Evolutionary conservation across 1,284 basidiomycete genomes (phyloP), one percentile per base, ranked within the genome.

Genomic region (Hymenochaete sp.): DNA sequence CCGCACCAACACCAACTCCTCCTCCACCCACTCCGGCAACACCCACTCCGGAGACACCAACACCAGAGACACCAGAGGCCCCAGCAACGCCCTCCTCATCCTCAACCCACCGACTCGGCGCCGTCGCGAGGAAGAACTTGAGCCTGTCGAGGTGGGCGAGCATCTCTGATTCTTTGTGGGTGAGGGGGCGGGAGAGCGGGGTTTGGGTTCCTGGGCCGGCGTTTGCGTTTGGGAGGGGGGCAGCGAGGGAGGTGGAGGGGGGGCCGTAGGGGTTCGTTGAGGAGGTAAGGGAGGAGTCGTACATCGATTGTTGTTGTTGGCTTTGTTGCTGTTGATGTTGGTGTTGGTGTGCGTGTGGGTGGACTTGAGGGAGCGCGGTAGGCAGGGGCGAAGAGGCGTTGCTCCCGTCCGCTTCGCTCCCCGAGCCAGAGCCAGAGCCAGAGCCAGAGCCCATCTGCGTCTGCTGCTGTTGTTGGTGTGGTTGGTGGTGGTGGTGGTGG

Each of bases 91-190:
- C 46, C 21, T 55, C 53, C 18, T 56, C 52, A n/a, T 57, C 59
- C 55, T 70, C 70, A 21, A 55, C 52, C 83, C 82, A 87, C 45
- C 74, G 71, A 3, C 77, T 77, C 0, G 84, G 85, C 0, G 84
- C 90, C 0, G 89, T 93, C 10, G 88, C 85, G 32, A 93, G 77
- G 65, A 93, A 93, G 64, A 79, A 82, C 64, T 88, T 89, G 62
- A 89, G 81, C 18, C 77, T 63, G 56, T 89, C 83, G 28, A 89
- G 72, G 51, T 81, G 71, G n/a, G 73, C 71, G 35, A 88, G 68
- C 32, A 76, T 71, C 25, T 84, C 81, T 48, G 77, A 73, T 59
- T 87, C 83, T 47, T 73, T 66, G 4, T 70, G 59, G 2, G 70
- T 77, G 37, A 86, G 67, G 0, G 78, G 69, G 18, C 81, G 63